Percentiles rank a stretch among this genome's conserved stretches.
These are phyloP conservation scores for Scheffersomyces ergatensis DNA, from an alignment of 805 yeast species.

Conservation along the genomic window DNA sequence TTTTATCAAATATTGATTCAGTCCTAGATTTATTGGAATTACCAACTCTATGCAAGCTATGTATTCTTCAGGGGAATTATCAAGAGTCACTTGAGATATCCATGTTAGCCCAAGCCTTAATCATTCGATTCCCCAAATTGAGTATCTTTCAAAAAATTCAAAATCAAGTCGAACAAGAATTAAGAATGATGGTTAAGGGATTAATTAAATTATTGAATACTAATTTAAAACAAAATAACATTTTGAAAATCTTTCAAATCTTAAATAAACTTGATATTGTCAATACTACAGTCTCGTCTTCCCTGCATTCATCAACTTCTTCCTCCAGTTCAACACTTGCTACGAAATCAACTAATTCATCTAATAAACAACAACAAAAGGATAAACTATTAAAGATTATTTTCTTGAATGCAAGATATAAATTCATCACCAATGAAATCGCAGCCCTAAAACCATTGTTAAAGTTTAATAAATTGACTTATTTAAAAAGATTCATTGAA, in stretches of 20 bases:
- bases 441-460: slow-evolving; percentile 55
- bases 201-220: slow-evolving; percentile 69
- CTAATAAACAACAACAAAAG: slow-evolving; percentile 2
- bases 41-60: slow-evolving; percentile 79
- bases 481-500: slow-evolving; percentile 77
- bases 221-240: slow-evolving; percentile 72
- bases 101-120: slow-evolving; percentile 65
- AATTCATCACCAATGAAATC: slow-evolving; percentile 63
- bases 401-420: slow-evolving; percentile 64
- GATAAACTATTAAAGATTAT: slow-evolving; percentile 42
- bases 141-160: slow-evolving; percentile 50
- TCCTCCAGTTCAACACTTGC: background rate
- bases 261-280: slow-evolving; percentile 57
- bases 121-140: slow-evolving; percentile 65
- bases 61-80: slow-evolving; percentile 83
- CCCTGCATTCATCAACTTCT: background rate
- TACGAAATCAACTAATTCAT: background rate
- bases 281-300: slow-evolving; percentile 2
- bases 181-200: slow-evolving; percentile 66
- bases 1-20: slow-evolving; percentile 63
- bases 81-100: slow-evolving; percentile 87
- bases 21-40: slow-evolving; percentile 77
- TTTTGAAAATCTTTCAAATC: slow-evolving; percentile 76
- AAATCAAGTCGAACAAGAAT: slow-evolving; percentile 51
- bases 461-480: slow-evolving; percentile 52